Base-by-base conservation (phyloP, 1,284 basidiomycete genomes). In the Microbotryum intermedium region DNA sequence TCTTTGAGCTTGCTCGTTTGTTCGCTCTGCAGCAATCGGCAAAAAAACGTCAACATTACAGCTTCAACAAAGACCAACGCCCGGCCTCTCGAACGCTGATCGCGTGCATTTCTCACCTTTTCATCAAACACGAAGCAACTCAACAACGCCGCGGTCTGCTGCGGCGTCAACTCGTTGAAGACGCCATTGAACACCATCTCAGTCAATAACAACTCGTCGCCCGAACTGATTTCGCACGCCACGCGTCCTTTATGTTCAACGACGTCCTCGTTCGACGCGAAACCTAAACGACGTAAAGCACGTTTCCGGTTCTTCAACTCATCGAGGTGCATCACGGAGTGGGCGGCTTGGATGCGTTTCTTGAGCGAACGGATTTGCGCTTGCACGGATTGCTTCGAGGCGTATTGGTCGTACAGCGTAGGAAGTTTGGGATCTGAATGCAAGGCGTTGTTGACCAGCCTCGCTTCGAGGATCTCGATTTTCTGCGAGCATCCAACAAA, bases 241-340 rank as follows among this genome's bases (percentile, higher is more conserved):
- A 98, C 95, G 48, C 95, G 81, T 1, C 95, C 95, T 77, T 99
- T 99, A 81, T 94, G 86, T 73, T 97, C 93, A 16, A 97, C 91
- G 56, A 98, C 94, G 73, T 97, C 95, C 3, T 87, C 83, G 4
- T 84, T 75, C 4, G 82, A 87, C 0, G 91, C 93, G 77, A 98
- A 98, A 0, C 88, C 93, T 4, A 98, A 77, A 42, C 94, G 83
- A 39, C 95, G 82, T 18, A 98, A 80, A 0, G 97, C 92, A 25
- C 94, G 87, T 76, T 98, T 98, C 55, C 95, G 82, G 69, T 85
- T 86, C 76, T 95, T 97, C 72, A 99, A 85, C 75, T 98, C 95
- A 75, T 98, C 95, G 55, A 98, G 83, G 74, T 98, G 94, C 55
- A 98, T 78, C 6, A 98, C 84, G 64, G 94, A 92, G 62, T 94